phyloP scores from a whole-genome alignment of 139 green algal species.

The Chlamydomonas urium region DNA sequence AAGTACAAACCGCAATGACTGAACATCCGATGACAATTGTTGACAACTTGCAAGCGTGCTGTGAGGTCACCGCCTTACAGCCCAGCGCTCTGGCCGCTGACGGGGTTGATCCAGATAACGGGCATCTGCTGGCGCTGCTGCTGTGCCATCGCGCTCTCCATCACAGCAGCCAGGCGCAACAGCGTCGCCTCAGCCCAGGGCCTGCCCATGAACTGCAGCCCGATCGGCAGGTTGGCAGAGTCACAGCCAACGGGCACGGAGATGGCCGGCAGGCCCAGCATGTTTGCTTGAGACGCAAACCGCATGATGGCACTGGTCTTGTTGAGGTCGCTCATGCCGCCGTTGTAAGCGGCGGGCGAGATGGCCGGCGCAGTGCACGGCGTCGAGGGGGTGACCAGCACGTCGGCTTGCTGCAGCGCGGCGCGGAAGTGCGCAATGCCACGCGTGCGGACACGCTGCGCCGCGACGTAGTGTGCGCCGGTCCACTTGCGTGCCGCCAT shows the following conservation, averaged over 20 bases:
- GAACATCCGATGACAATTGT: too few species aligned
- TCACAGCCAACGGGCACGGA: conserved; percentile 53
- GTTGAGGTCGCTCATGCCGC: conserved; percentile 29
- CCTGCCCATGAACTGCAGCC: conserved; percentile 74
- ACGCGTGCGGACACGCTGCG: conserved; percentile 54
- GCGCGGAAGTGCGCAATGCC: conserved; percentile 40
- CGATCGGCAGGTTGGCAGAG: conserved; percentile 38
- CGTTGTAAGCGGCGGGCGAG: conserved; percentile 18
- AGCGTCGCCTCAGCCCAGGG: conserved; percentile 51
- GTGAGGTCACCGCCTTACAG: too few species aligned
- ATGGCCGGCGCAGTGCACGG: conserved; percentile 50
- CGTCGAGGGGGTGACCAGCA: conserved; percentile 58
- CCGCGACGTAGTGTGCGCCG: conserved; percentile 40
- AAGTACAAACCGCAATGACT: too few species aligned
- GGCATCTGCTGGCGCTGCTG: background rate
- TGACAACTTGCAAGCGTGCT: too few species aligned
- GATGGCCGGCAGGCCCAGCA: conserved; percentile 66
- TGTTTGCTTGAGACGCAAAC: conserved; percentile 38
- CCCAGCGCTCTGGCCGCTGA: background rate
- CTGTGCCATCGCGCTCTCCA: background rate
- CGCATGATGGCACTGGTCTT: conserved; percentile 15
- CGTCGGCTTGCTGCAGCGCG: conserved; percentile 47
- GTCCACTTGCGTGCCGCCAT: conserved; percentile 31
- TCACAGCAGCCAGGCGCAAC: background rate
- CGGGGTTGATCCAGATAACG: background rate